Conservation (phyloP, 768 basidiomycete species). For the Tulasnella sp. region DNA sequence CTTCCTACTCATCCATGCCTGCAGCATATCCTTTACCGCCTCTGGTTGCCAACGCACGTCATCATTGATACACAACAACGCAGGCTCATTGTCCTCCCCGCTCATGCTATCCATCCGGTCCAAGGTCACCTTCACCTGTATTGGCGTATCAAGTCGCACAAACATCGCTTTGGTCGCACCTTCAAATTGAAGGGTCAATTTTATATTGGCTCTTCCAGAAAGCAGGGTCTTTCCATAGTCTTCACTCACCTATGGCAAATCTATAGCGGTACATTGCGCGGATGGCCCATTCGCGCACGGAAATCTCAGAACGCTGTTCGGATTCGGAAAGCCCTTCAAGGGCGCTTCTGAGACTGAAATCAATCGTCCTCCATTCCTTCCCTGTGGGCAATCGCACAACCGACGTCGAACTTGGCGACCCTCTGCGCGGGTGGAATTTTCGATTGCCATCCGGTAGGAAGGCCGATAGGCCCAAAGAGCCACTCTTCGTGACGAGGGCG, state of each 20-base stretch:
- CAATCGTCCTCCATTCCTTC: conserved; percentile 17
- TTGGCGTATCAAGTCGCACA: conserved; percentile 8
- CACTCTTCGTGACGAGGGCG: conserved; percentile 20
- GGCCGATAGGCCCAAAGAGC: conserved; percentile 22
- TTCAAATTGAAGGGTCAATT: neutral
- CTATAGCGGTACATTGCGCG: conserved; percentile 17
- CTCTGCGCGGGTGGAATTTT: conserved; percentile 1
- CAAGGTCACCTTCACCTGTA: neutral
- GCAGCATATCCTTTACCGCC: conserved; percentile 4
- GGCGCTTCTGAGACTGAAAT: conserved; percentile 17
- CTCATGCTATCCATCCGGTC: neutral
- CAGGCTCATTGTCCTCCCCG: neutral
- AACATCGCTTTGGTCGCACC: conserved; percentile 11
- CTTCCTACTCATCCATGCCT: conserved; percentile 9
- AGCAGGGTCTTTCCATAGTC: neutral
- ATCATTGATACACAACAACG: conserved; percentile 19
- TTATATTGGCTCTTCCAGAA: neutral
- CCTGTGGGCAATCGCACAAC: conserved; percentile 19
- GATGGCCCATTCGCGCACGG: conserved; percentile 12
- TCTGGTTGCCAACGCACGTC: conserved; percentile 12
- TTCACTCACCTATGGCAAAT: conserved; percentile 16
- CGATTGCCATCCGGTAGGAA: conserved; percentile 21
- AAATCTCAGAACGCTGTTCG: neutral
- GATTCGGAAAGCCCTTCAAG: neutral
- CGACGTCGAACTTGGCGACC: neutral